Percentiles rank a stretch among this genome's conserved stretches.
Conservation (phyloP, 148 eudicot species). For the Hydrangea macrophylla region DNA sequence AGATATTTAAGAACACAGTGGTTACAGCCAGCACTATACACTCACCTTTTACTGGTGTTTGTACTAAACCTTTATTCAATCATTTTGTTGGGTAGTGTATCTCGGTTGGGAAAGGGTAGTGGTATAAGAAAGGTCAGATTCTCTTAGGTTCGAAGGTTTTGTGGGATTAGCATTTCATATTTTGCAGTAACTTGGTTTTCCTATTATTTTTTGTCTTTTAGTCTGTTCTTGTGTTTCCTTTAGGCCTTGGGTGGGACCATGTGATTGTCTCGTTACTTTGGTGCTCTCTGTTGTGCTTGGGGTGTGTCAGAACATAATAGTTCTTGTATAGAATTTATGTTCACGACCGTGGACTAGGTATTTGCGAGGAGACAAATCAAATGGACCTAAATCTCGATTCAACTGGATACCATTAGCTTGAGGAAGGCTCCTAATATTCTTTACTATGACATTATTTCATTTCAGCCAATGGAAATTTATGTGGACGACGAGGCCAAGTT, state of each 20-base stretch:
- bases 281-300: not conserved
- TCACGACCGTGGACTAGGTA: slow-evolving; percentile 21
- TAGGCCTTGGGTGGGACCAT: slow-evolving; percentile 4
- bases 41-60: slow-evolving; percentile 19
- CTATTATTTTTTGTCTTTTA: not conserved
- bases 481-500: slow-evolving; percentile 96
- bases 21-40: slow-evolving; percentile 31
- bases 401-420: slow-evolving; percentile 66
- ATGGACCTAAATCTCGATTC: slow-evolving; percentile 38
- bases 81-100: slow-evolving; percentile 4
- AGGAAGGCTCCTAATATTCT: slow-evolving; percentile 68
- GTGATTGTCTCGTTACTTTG: not conserved
- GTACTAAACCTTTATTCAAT: slow-evolving; percentile 15
- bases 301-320: too few relatives aligned
- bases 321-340: too few relatives aligned
- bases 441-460: slow-evolving; percentile 69
- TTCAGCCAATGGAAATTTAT: slow-evolving; percentile 98
- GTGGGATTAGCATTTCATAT: not conserved
- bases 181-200: not conserved
- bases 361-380: slow-evolving; percentile 45
- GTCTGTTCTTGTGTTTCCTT: slow-evolving; percentile 7
- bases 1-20: too few relatives aligned
- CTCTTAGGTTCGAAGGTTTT: not conserved
- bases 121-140: not conserved
- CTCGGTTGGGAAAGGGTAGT: not conserved